A percentile compares a stretch with the other conserved stretches of the same genome.
phyloP scores from a whole-genome alignment of 106 monocot species.

The Agapanthus africanus region DNA sequence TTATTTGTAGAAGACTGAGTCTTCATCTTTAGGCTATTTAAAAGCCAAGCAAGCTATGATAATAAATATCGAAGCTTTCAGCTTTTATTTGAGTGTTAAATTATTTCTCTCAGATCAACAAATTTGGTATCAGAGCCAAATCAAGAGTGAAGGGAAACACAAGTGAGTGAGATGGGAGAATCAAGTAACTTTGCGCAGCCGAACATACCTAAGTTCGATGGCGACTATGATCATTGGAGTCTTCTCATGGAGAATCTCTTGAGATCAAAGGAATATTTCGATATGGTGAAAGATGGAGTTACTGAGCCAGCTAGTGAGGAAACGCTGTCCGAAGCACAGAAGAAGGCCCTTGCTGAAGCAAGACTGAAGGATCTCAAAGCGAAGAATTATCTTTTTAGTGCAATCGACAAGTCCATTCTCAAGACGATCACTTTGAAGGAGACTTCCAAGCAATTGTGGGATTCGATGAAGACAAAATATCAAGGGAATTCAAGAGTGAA shows the following conservation, averaged over 20 bases:
- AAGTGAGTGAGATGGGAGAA: neutral
- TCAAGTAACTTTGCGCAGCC: neutral
- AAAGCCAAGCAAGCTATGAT: too few species aligned
- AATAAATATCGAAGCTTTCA: too few species aligned
- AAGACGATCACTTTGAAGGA: neutral
- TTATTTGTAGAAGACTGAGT: too few species aligned
- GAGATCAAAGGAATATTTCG: neutral
- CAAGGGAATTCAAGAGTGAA: neutral
- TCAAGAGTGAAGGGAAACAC: neutral
- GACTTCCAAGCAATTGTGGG: slow-evolving; percentile 1
- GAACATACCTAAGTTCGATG: neutral
- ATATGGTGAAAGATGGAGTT: neutral
- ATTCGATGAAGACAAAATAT: slow-evolving; percentile 2
- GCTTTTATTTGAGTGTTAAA: too few species aligned
- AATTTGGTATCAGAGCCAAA: neutral
- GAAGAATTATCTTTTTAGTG: neutral
- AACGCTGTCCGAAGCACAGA: neutral
- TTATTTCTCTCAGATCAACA: too few species aligned
- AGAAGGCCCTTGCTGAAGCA: neutral
- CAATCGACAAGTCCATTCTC: neutral
- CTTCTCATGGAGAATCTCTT: neutral
- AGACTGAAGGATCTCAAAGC: slow-evolving; percentile 5
- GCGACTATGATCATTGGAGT: neutral
- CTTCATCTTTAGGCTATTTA: too few species aligned
- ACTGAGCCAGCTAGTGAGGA: neutral